A percentile compares a stretch with the other conserved stretches of the same genome.
These are phyloP conservation scores for Dillenia suffruticosa DNA, from an alignment of 164 flowering plant species.

Conservation along the genomic window DNA sequence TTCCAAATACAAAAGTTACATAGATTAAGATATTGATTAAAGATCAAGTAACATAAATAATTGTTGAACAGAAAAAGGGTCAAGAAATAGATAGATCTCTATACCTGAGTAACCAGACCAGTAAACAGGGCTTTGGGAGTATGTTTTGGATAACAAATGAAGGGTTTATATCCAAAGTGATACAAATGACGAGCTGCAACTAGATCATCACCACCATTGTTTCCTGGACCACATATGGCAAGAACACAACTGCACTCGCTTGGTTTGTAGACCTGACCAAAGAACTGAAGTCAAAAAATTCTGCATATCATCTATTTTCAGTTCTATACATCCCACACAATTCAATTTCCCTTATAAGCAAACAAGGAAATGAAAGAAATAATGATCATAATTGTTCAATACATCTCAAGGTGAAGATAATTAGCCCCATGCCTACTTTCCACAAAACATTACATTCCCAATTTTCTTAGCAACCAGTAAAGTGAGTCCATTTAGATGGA, in stretches of 20 bases:
- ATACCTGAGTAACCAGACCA: conserved; percentile 90
- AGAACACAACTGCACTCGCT: conserved; percentile 67
- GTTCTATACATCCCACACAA: no score
- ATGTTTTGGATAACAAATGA: conserved; percentile 82
- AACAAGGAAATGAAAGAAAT: no score
- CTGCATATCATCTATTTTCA: no score
- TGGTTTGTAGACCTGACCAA: conserved; percentile 65
- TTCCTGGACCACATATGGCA: conserved; percentile 96
- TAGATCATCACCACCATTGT: conserved; percentile 96
- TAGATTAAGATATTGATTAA: conserved; percentile 6
- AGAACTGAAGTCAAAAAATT: not conserved
- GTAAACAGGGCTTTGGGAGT: conserved; percentile 74
- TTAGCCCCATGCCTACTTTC: no score
- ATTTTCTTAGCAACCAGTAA: no score
- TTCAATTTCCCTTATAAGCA: no score
- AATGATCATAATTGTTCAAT: no score
- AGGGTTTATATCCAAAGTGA: conserved; percentile 91
- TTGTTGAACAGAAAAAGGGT: no score
- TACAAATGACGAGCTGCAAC: conserved; percentile 95
- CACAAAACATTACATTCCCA: no score
- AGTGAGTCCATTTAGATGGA: no score
- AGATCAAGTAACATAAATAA: no score
- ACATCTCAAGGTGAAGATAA: no score
- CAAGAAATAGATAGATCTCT: not conserved
- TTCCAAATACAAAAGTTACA: conserved; percentile 64